Percentiles rank a stretch among this genome's conserved stretches.
Evolutionary conservation across 495 filamentous ascomycete genomes (phyloP).

Genomic region (Talaromyces stipitatus): DNA sequence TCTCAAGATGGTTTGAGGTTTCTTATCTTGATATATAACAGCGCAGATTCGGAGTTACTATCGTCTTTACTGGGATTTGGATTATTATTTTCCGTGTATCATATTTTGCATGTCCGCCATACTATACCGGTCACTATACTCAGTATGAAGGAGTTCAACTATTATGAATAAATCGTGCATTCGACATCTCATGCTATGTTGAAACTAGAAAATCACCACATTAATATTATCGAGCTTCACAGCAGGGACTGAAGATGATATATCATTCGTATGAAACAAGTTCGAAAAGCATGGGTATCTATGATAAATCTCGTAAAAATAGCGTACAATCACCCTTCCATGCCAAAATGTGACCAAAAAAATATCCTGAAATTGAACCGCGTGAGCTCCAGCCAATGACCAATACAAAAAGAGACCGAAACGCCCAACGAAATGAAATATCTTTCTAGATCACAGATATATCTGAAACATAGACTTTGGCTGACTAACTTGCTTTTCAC

Average conservation of each 20-base stretch:
- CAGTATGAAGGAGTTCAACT: not conserved
- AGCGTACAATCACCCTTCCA: not conserved
- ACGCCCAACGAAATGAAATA: not conserved
- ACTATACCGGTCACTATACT: not conserved
- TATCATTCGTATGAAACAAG: not conserved
- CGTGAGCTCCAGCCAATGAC: not conserved
- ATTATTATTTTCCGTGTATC: not conserved
- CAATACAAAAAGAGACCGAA: not conserved
- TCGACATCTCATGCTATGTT: too few species aligned
- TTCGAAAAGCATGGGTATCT: not conserved
- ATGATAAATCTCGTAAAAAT: constrained; percentile 1
- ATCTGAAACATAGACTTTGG: constrained; percentile 39
- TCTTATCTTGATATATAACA: not conserved
- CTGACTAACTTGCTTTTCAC: constrained; percentile 29
- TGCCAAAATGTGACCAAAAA: not conserved
- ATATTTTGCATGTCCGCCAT: not conserved
- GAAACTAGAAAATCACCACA: too few species aligned
- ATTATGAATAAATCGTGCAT: not conserved
- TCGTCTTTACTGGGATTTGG: not conserved
- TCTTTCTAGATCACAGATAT: constrained; percentile 28
- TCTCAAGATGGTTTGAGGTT: constrained; percentile 30
- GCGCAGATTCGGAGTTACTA: constrained; percentile 12
- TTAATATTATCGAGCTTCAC: not conserved
- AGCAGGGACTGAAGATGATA: not conserved
- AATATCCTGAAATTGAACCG: not conserved